Conservation (phyloP, 2,329 filamentous ascomycete species). For the Aspergillus terreus region DNA sequence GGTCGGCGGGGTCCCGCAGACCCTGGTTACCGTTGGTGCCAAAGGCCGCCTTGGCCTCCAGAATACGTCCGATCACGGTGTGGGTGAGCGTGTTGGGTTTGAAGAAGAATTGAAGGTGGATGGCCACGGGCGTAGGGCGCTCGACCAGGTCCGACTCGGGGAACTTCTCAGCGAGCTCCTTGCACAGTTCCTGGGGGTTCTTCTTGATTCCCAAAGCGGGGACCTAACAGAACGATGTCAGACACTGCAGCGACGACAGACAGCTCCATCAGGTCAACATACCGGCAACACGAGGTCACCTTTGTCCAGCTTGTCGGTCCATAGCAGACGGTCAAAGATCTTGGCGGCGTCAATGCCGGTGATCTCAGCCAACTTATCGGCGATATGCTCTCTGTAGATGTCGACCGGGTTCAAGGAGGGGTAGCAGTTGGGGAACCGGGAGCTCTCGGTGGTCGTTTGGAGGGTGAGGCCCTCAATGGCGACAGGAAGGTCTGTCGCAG, state of each 20-base stretch:
- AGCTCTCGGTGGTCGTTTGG: slow-evolving; percentile 36
- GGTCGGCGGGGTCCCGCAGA: slow-evolving; percentile 55
- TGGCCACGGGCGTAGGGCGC: slow-evolving; percentile 53
- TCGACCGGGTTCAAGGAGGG: slow-evolving; percentile 46
- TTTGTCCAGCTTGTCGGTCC: slow-evolving; percentile 46
- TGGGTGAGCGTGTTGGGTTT: slow-evolving; percentile 54
- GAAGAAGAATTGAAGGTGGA: slow-evolving; percentile 65
- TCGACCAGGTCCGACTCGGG: slow-evolving; percentile 57
- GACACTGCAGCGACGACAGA: slow-evolving; percentile 9
- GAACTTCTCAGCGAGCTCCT: slow-evolving; percentile 56
- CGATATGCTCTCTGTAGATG: slow-evolving; percentile 45
- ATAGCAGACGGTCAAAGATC: slow-evolving; percentile 39
- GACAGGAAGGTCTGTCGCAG: slow-evolving; percentile 29
- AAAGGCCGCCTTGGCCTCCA: slow-evolving; percentile 54
- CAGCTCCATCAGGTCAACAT: slow-evolving; percentile 15
- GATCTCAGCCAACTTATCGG: slow-evolving; percentile 37
- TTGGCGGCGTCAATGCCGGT: slow-evolving; percentile 37
- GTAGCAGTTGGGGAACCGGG: slow-evolving; percentile 40
- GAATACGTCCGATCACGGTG: slow-evolving; percentile 57
- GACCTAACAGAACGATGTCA: slow-evolving; percentile 25
- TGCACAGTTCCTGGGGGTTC: slow-evolving; percentile 55
- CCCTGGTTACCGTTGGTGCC: slow-evolving; percentile 60
- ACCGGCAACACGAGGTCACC: slow-evolving; percentile 44
- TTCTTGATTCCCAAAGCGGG: slow-evolving; percentile 50
- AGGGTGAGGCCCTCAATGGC: slow-evolving; percentile 38